phyloP scores from a whole-genome alignment of 2,329 filamentous ascomycete species.

The Dactylonectria macrodidyma region DNA sequence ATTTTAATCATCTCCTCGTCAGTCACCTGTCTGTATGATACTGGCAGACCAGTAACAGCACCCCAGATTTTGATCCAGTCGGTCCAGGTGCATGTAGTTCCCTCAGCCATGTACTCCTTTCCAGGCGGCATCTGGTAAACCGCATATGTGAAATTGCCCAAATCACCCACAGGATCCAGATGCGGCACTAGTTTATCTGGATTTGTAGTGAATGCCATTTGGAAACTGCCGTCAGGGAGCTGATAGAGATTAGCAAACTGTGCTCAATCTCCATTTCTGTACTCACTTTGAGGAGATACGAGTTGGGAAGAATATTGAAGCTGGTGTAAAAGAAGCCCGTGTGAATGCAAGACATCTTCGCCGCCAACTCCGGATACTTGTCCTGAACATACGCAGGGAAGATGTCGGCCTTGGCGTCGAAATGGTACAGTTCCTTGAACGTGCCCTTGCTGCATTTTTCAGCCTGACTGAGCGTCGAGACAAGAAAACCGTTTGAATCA shows the following conservation, averaged over 20 bases:
- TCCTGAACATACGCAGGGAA: constrained; percentile 62
- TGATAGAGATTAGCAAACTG: constrained; percentile 33
- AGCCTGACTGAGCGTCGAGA: constrained; percentile 66
- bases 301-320: constrained; percentile 61
- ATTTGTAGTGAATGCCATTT: constrained; percentile 63
- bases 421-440: constrained; percentile 66
- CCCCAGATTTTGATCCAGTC: constrained; percentile 62
- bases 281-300: constrained; percentile 55
- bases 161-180: constrained; percentile 62
- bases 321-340: constrained; percentile 66
- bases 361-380: constrained; percentile 59
- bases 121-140: constrained; percentile 65
- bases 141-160: constrained; percentile 64
- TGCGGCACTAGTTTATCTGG: constrained; percentile 59
- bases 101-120: constrained; percentile 64
- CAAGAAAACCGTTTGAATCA: constrained; percentile 64
- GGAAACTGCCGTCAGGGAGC: constrained; percentile 58
- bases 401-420: constrained; percentile 67
- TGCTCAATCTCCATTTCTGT: too few species aligned
- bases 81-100: constrained; percentile 61
- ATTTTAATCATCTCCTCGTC: constrained; percentile 58
- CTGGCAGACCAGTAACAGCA: constrained; percentile 51
- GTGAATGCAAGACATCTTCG: constrained; percentile 67
- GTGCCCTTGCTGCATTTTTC: constrained; percentile 61
- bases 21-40: constrained; percentile 57